Base-by-base conservation (phyloP, 345 rosid genomes). In the Bretschneidera sinensis region DNA sequence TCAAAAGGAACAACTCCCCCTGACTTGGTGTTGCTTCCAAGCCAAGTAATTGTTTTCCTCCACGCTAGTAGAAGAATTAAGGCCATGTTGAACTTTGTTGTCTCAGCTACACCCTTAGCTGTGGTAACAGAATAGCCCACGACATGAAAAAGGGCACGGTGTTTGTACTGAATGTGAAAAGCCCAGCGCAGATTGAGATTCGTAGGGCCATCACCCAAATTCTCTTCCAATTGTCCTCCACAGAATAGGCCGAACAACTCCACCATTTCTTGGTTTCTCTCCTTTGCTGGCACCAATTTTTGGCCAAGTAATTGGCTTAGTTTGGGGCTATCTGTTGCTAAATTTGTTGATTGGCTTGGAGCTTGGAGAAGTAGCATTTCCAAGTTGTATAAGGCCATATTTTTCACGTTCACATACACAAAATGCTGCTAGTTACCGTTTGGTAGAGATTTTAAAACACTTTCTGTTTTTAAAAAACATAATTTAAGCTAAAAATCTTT, bases 91-190 rank as follows among this genome's bases (percentile, higher is more conserved):
- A 89, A 76, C 57, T 89, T 85, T 23, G 75, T 68, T 1, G 85
- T 81, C 84, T 89, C 95, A 18, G 95, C 97, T 13, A 78, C 86
- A 25, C 95, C 97, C 60, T 87, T 87, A 2, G 97, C 95, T n/a
- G 79, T 73, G 48, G 82, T 70, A 21, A 89, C 91, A 65, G 92
- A 89, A 24, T 83, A 83, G 5, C 95, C 95, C 85, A 89, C 61
- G 7, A 85, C 85, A 45, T 78, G 66, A n/a, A 77, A 89, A 54
- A 82, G 95, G 0, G 85, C 79, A 21, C 83, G 68, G 17, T 78
- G 71, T 57, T 70, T 79, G 43, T 89, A 89, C 54, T 89, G 88
- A 17, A 81, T 69, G 79, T 62, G 74, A 86, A 89, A 9, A 89
- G 77, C 13, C 85, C 87, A 0, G 80, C 80, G 50, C 91, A 85